Evolutionary conservation across 345 rosid species (phyloP).

Genomic region (Salix viminalis): DNA sequence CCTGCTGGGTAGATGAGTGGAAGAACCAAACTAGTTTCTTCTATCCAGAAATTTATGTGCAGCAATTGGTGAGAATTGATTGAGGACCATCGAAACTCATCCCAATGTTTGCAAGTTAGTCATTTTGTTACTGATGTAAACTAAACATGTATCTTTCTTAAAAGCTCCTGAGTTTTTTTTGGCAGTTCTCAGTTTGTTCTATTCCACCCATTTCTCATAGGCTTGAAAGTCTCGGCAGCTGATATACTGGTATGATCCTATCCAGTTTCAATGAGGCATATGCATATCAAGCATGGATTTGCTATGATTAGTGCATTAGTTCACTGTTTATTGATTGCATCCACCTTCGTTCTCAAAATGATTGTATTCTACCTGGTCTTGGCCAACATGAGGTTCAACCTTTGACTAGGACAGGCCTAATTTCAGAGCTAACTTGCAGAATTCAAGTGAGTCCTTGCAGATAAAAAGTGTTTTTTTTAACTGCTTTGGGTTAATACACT

Average conservation of each 20-base stretch:
- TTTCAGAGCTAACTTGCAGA: neutral
- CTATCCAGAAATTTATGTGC: neutral
- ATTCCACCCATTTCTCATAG: neutral
- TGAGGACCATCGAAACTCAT: neutral
- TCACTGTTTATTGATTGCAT: neutral
- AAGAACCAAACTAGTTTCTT: neutral
- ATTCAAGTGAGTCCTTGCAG: neutral
- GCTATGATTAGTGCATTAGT: neutral
- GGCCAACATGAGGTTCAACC: neutral
- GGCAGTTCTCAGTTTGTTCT: neutral
- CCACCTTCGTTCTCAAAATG: neutral
- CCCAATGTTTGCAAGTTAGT: neutral
- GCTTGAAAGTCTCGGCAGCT: neutral
- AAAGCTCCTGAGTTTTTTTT: neutral
- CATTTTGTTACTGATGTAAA: neutral
- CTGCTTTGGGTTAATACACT: neutral
- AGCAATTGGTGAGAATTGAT: neutral
- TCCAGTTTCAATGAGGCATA: neutral
- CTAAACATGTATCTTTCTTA: neutral
- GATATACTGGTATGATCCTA: neutral
- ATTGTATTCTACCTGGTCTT: neutral
- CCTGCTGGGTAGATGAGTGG: neutral
- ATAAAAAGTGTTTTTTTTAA: neutral
- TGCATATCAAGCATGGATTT: neutral
- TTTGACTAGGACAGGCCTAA: neutral